Evolutionary conservation across 1,284 basidiomycete species (phyloP).

Genomic region (Wallemia ichthyophaga): DNA sequence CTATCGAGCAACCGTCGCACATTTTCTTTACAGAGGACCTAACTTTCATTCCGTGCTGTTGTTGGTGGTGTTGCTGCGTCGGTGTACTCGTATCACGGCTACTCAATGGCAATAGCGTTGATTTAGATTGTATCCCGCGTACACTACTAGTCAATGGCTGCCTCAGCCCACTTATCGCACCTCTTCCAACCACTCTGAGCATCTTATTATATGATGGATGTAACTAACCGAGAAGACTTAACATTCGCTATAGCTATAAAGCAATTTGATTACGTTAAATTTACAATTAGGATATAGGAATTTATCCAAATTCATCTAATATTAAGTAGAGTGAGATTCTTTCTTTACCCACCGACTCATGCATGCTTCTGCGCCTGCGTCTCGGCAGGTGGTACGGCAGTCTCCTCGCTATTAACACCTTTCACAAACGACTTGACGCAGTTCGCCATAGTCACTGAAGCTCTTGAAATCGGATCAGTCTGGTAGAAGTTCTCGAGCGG

Average conservation of each 20-base stretch:
- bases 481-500: conserved; percentile 86
- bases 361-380: background rate
- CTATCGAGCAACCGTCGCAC: conserved; percentile 66
- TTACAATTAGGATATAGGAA: background rate
- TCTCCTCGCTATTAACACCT: background rate
- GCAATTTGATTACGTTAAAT: background rate
- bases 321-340: background rate
- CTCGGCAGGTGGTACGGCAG: background rate
- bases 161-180: background rate
- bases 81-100: background rate
- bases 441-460: conserved; percentile 3
- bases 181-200: background rate
- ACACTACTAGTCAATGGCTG: background rate
- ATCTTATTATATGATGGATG: background rate
- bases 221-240: background rate
- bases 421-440: conserved; percentile 1
- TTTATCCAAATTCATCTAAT: conserved; percentile 1
- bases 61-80: conserved; percentile 9
- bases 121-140: background rate
- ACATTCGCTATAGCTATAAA: background rate
- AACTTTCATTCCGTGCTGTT: conserved; percentile 74
- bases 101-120: background rate
- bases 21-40: conserved; percentile 71
- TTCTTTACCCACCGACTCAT: background rate
- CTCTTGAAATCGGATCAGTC: conserved; percentile 35